These are phyloP conservation scores for thale cress (Arabidopsis thaliana) DNA, from an alignment of 345 rosid genomes.

Conservation along the genomic window TAIR10.1 NC_003071.7:11097501-11098000, in stretches of 20 bases:
- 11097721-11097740: constrained; percentile 28
- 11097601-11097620: neutral
- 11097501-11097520: no score
- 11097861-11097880: neutral
- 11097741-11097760: constrained; percentile 4
- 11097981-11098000: no score
- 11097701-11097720: constrained; percentile 25
- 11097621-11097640: neutral
- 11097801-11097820: neutral
- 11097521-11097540: no score
- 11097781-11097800: neutral
- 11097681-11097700: constrained; percentile 6
- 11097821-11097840: neutral
- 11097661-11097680: constrained; percentile 33
- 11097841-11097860: neutral
- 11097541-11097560: no score
- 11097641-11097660: constrained; percentile 4
- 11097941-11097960: no score
- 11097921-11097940: no score
- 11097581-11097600: neutral
- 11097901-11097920: no score
- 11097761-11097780: constrained; percentile 12
- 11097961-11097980: no score
- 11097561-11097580: no score
- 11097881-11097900: no score